Percentiles rank a stretch among this genome's conserved stretches.
These are phyloP conservation scores for Beauveria bassiana DNA, from an alignment of 2,329 filamentous ascomycete genomes.

Conservation along the genomic window DNA sequence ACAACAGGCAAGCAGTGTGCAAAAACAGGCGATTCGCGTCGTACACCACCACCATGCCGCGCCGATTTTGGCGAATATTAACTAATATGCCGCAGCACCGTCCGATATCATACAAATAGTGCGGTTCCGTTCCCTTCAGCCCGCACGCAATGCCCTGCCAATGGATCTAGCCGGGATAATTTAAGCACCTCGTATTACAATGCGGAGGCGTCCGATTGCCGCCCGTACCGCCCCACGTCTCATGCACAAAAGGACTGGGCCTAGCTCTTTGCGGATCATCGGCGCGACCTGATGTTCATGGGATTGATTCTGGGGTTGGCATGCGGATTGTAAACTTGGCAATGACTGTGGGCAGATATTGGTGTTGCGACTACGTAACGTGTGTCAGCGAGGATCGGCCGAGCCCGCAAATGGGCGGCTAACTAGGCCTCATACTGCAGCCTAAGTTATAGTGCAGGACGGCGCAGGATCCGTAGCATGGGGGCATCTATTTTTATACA, in stretches of 20 bases:
- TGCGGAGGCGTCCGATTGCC: slow-evolving; percentile 10
- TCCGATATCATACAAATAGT: not conserved
- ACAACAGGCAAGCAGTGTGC: not conserved
- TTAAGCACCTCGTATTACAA: slow-evolving; percentile 6
- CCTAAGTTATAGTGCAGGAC: not conserved
- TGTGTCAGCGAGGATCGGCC: not conserved
- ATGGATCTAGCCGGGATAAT: slow-evolving; percentile 5
- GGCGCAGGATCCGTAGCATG: not conserved
- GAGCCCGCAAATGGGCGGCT: not conserved
- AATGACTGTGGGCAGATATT: not conserved
- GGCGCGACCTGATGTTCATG: not conserved
- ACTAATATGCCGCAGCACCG: not conserved
- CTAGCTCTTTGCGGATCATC: not conserved
- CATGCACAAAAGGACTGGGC: not conserved
- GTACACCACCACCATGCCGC: not conserved
- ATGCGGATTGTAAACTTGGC: not conserved
- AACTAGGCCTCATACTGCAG: not conserved
- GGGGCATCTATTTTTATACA: not conserved
- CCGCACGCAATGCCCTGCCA: not conserved
- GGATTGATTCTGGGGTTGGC: not conserved
- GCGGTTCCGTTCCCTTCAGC: not conserved
- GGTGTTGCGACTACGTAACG: not conserved
- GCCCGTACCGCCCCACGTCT: slow-evolving; percentile 6
- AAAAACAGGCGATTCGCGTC: not conserved
- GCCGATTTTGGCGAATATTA: not conserved